A percentile compares a stretch with the other conserved stretches of the same genome.
phyloP scores from a whole-genome alignment of 352 stramenopile genomes.

The Globisporangium irregulare region DNA sequence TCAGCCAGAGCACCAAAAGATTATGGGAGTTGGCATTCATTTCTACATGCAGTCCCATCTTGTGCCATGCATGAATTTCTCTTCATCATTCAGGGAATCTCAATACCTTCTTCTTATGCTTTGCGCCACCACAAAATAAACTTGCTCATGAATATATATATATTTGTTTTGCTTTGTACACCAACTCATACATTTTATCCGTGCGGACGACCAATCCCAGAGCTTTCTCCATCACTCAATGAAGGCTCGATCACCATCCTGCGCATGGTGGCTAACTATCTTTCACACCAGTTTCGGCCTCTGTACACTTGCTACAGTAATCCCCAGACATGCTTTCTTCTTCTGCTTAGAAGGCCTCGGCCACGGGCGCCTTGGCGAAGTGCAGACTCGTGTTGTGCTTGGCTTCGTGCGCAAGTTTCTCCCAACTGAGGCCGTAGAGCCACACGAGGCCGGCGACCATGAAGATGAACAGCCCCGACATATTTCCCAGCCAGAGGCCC shows the following conservation, averaged over 20 bases:
- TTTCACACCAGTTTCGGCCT: too few species aligned
- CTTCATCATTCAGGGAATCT: not conserved
- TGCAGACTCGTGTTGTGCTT: constrained; percentile 15
- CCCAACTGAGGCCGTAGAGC: constrained; percentile 15
- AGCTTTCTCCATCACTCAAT: not conserved
- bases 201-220: not conserved
- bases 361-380: constrained; percentile 7
- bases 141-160: not conserved
- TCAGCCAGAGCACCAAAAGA: not conserved
- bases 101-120: too few species aligned
- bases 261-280: not conserved
- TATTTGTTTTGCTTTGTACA: not conserved
- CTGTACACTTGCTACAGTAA: not conserved
- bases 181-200: not conserved
- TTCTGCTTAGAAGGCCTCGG: constrained; percentile 8
- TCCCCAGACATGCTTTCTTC: not conserved
- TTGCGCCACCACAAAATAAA: not conserved
- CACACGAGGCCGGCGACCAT: constrained; percentile 26
- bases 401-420: constrained; percentile 11
- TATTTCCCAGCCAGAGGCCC: constrained; percentile 57
- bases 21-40: not conserved
- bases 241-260: not conserved
- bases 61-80: too few species aligned
- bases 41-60: too few species aligned
- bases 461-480: constrained; percentile 34